These are phyloP conservation scores for Cardiospermum halicacabum DNA, from an alignment of 345 rosid genomes.

Conservation along the genomic window DNA sequence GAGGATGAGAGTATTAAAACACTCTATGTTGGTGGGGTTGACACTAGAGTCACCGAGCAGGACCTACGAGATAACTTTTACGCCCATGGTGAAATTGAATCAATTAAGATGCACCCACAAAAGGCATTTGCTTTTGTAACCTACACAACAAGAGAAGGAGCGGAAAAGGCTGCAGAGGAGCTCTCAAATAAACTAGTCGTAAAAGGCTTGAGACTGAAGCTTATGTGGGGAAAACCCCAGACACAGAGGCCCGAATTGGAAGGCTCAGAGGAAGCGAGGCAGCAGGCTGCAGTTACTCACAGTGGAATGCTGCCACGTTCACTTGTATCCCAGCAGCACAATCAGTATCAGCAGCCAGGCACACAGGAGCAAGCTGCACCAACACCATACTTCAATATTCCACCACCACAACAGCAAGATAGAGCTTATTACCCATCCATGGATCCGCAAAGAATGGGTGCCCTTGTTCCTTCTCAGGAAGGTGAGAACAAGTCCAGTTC, in stretches of 20 bases:
- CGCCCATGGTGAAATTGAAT: constrained; percentile 88
- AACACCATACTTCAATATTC: constrained; percentile 69
- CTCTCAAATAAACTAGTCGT: constrained; percentile 81
- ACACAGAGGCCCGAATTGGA: constrained; percentile 70
- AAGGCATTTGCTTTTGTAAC: constrained; percentile 91
- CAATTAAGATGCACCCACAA: constrained; percentile 76
- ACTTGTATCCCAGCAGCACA: constrained; percentile 86
- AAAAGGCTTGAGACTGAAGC: constrained; percentile 85
- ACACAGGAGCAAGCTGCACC: constrained; percentile 53
- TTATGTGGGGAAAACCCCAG: constrained; percentile 96
- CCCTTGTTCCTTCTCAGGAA: constrained; percentile 67
- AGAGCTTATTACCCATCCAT: constrained; percentile 82
- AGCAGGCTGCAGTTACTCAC: constrained; percentile 62
- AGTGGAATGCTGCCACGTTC: constrained; percentile 85
- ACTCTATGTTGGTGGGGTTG: constrained; percentile 86
- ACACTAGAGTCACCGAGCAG: constrained; percentile 77
- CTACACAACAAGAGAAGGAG: constrained; percentile 94
- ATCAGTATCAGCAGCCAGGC: constrained; percentile 40
- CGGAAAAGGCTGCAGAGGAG: constrained; percentile 93
- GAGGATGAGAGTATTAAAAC: constrained; percentile 91
- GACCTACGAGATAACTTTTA: constrained; percentile 87
- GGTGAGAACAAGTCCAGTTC: constrained; percentile 49
- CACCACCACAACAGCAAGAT: constrained; percentile 62
- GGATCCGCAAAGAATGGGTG: constrained; percentile 99
- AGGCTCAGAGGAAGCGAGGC: constrained; percentile 60